These are phyloP conservation scores for Cicer bijugum DNA, from an alignment of 306 rosid genomes.

Conservation along the genomic window DNA sequence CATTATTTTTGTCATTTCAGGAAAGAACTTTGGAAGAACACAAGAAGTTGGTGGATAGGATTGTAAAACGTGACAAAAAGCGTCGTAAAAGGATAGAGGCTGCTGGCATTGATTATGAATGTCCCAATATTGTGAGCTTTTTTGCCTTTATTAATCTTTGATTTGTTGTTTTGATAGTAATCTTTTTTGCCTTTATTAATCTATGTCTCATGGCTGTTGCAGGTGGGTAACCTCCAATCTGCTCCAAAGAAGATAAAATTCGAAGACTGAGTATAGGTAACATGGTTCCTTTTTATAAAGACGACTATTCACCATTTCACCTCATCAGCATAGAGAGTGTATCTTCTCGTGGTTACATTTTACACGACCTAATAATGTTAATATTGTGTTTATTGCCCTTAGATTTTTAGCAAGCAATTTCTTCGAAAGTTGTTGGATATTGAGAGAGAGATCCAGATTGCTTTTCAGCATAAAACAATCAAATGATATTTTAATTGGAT, in stretches of 20 bases:
- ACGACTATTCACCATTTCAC: neutral
- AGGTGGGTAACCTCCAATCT: constrained; percentile 71
- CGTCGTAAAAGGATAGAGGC: constrained; percentile 61
- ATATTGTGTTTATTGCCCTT: neutral
- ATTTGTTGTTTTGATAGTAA: neutral
- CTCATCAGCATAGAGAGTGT: neutral
- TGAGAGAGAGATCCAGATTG: neutral
- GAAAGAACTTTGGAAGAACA: constrained; percentile 57
- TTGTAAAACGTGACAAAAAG: constrained; percentile 58
- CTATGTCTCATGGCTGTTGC: constrained; percentile 30
- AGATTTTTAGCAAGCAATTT: neutral
- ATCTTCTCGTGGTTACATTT: neutral
- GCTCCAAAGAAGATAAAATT: constrained; percentile 88
- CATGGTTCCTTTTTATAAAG: neutral
- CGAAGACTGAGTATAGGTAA: constrained; percentile 48
- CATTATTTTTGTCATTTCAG: constrained; percentile 49
- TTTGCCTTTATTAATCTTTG: neutral
- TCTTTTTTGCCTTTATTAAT: neutral
- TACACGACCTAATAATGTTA: neutral
- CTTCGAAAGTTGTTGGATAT: neutral
- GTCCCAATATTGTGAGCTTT: constrained; percentile 84
- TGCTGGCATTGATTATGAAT: constrained; percentile 82
- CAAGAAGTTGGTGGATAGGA: constrained; percentile 64
- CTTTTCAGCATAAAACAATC: neutral
- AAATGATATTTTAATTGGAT: neutral